Evolutionary conservation across 2,329 filamentous ascomycete genomes (phyloP).

Genomic region (Apiospora phragmitis): DNA sequence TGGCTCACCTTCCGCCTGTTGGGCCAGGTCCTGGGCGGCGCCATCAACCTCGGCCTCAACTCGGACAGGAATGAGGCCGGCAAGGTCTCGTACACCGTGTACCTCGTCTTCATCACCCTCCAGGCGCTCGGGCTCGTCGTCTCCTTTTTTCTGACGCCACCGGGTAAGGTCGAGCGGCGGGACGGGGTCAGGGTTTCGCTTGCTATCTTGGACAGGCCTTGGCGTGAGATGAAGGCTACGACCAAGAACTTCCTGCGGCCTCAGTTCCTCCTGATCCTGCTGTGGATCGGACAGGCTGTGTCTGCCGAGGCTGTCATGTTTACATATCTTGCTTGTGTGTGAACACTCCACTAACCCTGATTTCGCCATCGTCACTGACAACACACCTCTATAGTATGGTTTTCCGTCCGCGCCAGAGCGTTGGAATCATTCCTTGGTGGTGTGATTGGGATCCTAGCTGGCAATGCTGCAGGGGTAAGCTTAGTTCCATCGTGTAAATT

Average conservation of each 20-base stretch:
- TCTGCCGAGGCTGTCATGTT: conserved; percentile 73
- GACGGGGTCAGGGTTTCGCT: conserved; percentile 65
- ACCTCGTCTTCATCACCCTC: conserved; percentile 68
- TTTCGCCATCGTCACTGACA: neutral
- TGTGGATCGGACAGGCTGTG: conserved; percentile 70
- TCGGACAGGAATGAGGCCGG: conserved; percentile 56
- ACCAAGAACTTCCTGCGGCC: conserved; percentile 59
- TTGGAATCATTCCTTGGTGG: conserved; percentile 71
- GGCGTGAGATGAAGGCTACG: conserved; percentile 61
- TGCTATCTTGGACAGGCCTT: conserved; percentile 55
- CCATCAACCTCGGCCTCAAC: conserved; percentile 71
- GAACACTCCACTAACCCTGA: neutral
- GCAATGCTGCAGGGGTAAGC: conserved; percentile 65
- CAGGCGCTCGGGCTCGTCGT: conserved; percentile 67
- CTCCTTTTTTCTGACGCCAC: conserved; percentile 61
- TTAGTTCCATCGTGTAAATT: too few species aligned
- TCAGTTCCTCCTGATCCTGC: conserved; percentile 63
- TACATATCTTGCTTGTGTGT: conserved; percentile 58
- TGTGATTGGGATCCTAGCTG: conserved; percentile 63
- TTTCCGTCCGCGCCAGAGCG: conserved; percentile 67
- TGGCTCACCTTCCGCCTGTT: conserved; percentile 62
- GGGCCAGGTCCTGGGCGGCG: conserved; percentile 71
- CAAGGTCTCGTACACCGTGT: conserved; percentile 69
- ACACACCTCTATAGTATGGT: conserved; percentile 53
- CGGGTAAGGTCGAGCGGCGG: conserved; percentile 61